Percentiles rank a stretch among this genome's conserved stretches.
Evolutionary conservation across 106 monocot genomes (phyloP).

Genomic region (Ottelia alismoides): DNA sequence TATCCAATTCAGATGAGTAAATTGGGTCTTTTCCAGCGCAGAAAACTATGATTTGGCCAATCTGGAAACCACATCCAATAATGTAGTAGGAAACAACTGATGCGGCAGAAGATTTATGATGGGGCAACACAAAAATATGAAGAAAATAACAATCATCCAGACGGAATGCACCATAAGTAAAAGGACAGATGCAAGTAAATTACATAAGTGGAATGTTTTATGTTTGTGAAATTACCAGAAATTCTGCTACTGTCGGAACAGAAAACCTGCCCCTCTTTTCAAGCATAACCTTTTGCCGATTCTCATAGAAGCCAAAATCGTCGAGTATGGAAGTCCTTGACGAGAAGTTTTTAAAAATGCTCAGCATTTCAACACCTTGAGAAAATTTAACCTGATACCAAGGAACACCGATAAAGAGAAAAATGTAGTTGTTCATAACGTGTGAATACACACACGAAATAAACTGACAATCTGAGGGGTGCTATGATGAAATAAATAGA

Average conservation of each 20-base stretch:
- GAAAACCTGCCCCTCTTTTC: slow-evolving; percentile 41
- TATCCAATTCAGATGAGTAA: too few relatives aligned
- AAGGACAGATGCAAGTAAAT: too few relatives aligned
- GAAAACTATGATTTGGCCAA: too few relatives aligned
- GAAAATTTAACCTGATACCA: slow-evolving; percentile 59
- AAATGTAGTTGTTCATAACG: neutral
- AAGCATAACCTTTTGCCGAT: slow-evolving; percentile 72
- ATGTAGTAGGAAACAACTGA: too few relatives aligned
- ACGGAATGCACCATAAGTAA: too few relatives aligned
- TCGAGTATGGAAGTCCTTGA: slow-evolving; percentile 82
- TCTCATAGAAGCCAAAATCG: slow-evolving; percentile 78
- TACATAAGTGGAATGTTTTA: too few relatives aligned
- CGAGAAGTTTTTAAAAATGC: slow-evolving; percentile 61
- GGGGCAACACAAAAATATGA: too few relatives aligned
- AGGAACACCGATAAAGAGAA: neutral
- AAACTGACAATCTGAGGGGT: neutral
- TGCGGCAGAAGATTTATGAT: too few relatives aligned
- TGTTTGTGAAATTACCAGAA: too few relatives aligned
- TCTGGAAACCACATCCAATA: too few relatives aligned
- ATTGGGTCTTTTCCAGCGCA: too few relatives aligned
- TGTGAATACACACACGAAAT: neutral
- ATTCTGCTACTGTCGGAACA: neutral
- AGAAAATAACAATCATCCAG: too few relatives aligned
- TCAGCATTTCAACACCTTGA: slow-evolving; percentile 72
- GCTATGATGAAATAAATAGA: neutral